Evolutionary conservation across 352 stramenopile genomes (phyloP), one percentile per base, ranked within the genome.

Genomic region (Globisporangium perplexum): DNA sequence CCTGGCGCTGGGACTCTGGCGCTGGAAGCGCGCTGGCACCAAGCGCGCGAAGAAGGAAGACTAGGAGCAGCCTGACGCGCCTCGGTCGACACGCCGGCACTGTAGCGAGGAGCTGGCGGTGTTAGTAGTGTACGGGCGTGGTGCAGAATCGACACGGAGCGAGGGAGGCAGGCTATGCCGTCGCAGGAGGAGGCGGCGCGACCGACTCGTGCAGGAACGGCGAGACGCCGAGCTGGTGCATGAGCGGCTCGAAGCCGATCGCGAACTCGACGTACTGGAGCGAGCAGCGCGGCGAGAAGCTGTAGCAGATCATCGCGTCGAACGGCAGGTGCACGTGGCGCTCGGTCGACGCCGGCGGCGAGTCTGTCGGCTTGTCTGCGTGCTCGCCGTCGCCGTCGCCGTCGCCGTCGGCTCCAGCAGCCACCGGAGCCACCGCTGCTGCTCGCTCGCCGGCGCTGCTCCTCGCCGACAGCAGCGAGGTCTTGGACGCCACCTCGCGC

Each of bases 261-360:
- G 84, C 84, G 57, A 92, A 93, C 65, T 94, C 84, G 48, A 94
- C 66, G 65, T 94, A 93, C 57, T 94, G 82, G 7, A 94, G 59
- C 30, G 54, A 55, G 28, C 53, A 69, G 30, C 53, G 74, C 18
- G 57, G 42, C 18, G 74, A 66, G 48, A 94, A 94, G 65, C 69
- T 86, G 60, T 90, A 94, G 65, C 79, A 93, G 53, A 94, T 90
- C 70, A 90, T 88, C 24, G 79, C 81, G 56, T 93, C 82, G 45
- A 71, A 78, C 5, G 77, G 68, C 36, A 94, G 54, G 39, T 90
- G 82, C 28, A 90, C 74, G 47, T 94, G 84, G 28, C 82, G 74
- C 56, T 94, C 84, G 11, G 53, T 62, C 18, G 53, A 33, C 17
- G 28, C 17, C 18, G 38, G 18, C 15, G 17, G 11, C 12, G 26